Evolutionary conservation across 2,329 filamentous ascomycete genomes (phyloP), one percentile per base, ranked within the genome.

Genomic region (Cladorrhinum sp.): DNA sequence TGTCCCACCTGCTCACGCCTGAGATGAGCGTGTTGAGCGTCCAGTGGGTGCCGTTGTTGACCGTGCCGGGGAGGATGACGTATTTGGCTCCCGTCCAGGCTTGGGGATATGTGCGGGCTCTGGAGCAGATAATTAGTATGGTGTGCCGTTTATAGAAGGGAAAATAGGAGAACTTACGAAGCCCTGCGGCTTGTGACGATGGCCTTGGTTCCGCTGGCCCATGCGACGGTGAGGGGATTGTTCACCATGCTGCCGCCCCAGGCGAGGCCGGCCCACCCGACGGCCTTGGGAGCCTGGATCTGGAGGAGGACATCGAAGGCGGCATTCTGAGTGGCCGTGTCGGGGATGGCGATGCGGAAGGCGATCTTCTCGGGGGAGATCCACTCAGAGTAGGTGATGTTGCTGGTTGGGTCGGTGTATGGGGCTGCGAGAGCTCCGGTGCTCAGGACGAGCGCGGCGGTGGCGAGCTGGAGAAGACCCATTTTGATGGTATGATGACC

Each of bases 171-270:
- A 10, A 69, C 73, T 59, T 64, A 76, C 71, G 70, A 73, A 4
- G 76, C 73, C 57, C 72, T 72, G 36, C 76, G 72, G 39, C 73
- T 76, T 6, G 74, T 74, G 7, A 75, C 75, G 1, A 77, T 70
- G 1, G 71, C 72, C 2, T 64, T 71, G 18, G 67, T 69, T 21
- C 68, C 73, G 65, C 75, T 76, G 26, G 74, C 66, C 75, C 76
- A 78, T 9, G 71, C 74, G 21, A 77, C 63, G 1, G 74, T 73
- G 16, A 78, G 66, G 9, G 76, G 76, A 58, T 76, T 75, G 66
- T 77, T 76, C 26, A 73, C 71, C 76, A 77, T 78, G 49, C 69
- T 68, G 7, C 76, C 76, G 28, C 74, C 75, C 75, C 75, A 77
- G 2, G 75, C 72, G 26, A 78, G 69, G 2, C 71, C 76, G 0